Base-by-base conservation (phyloP, 2,329 filamentous ascomycete genomes). In the Akanthomyces uredinophilus region DNA sequence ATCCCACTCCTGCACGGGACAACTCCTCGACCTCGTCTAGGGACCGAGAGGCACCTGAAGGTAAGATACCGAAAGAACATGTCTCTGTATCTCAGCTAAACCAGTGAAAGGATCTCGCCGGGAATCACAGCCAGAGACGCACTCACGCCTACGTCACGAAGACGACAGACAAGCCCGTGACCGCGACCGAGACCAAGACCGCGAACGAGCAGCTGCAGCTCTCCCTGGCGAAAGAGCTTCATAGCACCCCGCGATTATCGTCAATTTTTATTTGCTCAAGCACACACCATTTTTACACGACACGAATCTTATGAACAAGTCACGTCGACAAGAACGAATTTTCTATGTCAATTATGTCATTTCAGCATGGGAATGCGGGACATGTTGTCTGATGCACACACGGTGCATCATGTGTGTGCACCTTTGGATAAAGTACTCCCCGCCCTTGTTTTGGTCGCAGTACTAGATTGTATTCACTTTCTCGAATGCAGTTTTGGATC, bases 271-370 rank as follows among this genome's bases (percentile, higher is more conserved):
- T 61, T 43, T 29, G 22, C 20, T 49, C 22, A 61, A 43, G 29
- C 41, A 32, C 32, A 37, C 43, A 24, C 43, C 43, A 27, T 14
- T 27, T 41, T 52, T 58, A 50, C 10, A 60, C 47, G 59, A 44
- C 50, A 61, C 59, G 51, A 55, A 61, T 55, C 35, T 61, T 61
- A 61, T 52, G 59, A 61, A 61, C 50, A 55, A 49, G 50, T 56
- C 51, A 61, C 51, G 51, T 61, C 59, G 43, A 55, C 51, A 56
- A 55, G 50, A 61, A 49, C 50, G 51, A 54, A 47, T 61, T 61
- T 43, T 54, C 32, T 61, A 55, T 61, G 59, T 55, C 59, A 49
- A 37, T 41, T 49, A 55, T 44, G 59, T 55, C 59, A 61, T 50
- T 53, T 50, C 41, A 61, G 51, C 59, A 60, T 60, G 47, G 57